Percentiles rank a stretch among this genome's conserved stretches.
These are phyloP conservation scores for Ulmus americana DNA, from an alignment of 331 rosid genomes.

Conservation along the genomic window DNA sequence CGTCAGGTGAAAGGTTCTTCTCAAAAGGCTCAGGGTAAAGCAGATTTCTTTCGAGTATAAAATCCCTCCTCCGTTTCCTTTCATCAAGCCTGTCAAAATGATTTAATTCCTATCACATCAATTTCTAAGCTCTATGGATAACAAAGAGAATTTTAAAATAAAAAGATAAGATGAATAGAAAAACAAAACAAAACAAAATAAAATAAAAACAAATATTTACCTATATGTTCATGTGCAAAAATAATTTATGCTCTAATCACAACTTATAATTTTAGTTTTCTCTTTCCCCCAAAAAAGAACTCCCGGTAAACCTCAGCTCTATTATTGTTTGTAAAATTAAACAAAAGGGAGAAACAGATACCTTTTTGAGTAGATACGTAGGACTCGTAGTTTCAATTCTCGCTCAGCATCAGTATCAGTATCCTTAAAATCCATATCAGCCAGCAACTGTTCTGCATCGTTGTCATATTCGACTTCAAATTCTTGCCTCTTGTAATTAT, in stretches of 20 bases:
- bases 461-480: slow-evolving; percentile 83
- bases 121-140: background rate
- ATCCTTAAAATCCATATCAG: slow-evolving; percentile 86
- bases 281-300: background rate
- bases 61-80: slow-evolving; percentile 72
- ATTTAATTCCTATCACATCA: background rate
- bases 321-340: background rate
- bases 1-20: slow-evolving; percentile 59
- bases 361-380: slow-evolving; percentile 69
- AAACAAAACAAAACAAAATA: background rate
- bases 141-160: background rate
- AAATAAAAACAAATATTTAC: background rate
- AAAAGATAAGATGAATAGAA: background rate
- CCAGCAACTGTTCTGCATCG: slow-evolving; percentile 81
- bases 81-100: slow-evolving; percentile 72
- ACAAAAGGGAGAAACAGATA: slow-evolving; percentile 14
- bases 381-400: slow-evolving; percentile 56
- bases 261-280: background rate
- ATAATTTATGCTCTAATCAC: background rate
- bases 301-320: background rate
- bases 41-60: slow-evolving; percentile 70
- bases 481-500: slow-evolving; percentile 74
- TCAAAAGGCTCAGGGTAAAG: slow-evolving; percentile 67
- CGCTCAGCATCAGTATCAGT: slow-evolving; percentile 58
- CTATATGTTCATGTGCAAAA: background rate